phyloP scores from a whole-genome alignment of 179 eudicot species.

The Silene noctiflora region DNA sequence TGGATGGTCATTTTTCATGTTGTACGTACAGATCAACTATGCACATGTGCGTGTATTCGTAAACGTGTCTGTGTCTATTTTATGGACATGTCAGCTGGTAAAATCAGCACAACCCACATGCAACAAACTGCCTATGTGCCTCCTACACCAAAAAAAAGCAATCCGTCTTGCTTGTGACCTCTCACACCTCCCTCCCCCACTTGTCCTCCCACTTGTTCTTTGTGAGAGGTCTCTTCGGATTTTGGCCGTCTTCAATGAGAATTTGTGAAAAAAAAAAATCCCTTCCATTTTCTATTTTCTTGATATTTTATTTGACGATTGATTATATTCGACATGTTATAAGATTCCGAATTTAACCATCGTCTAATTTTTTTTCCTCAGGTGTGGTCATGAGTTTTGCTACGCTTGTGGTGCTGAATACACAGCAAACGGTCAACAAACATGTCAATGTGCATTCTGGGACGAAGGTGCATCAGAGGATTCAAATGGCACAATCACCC shows the following conservation, averaged over 20 bases:
- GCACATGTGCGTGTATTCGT: not conserved
- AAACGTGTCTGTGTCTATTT: not conserved
- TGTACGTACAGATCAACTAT: too few relatives aligned
- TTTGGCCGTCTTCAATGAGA: too few relatives aligned
- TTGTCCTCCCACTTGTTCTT: too few relatives aligned
- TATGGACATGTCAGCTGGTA: too few relatives aligned
- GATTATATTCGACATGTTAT: not conserved
- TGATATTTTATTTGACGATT: not conserved
- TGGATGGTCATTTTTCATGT: too few relatives aligned
- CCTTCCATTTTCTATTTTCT: not conserved
- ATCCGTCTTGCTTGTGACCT: too few relatives aligned
- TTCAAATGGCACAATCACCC: conserved; percentile 30
- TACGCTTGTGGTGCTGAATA: conserved; percentile 72
- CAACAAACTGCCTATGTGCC: too few relatives aligned
- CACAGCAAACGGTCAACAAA: conserved; percentile 38
- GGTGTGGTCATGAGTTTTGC: conserved; percentile 87
- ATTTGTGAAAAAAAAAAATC: not conserved
- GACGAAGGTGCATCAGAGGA: conserved; percentile 39
- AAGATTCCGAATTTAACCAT: not conserved
- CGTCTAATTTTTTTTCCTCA: conserved; percentile 14
- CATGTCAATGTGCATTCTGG: conserved; percentile 68
- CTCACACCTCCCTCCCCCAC: too few relatives aligned
- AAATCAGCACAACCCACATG: too few relatives aligned
- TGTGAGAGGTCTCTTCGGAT: too few relatives aligned
- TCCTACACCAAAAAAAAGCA: too few relatives aligned